These are phyloP conservation scores for Mycena latifolia DNA, from an alignment of 768 basidiomycete genomes.

Conservation along the genomic window DNA sequence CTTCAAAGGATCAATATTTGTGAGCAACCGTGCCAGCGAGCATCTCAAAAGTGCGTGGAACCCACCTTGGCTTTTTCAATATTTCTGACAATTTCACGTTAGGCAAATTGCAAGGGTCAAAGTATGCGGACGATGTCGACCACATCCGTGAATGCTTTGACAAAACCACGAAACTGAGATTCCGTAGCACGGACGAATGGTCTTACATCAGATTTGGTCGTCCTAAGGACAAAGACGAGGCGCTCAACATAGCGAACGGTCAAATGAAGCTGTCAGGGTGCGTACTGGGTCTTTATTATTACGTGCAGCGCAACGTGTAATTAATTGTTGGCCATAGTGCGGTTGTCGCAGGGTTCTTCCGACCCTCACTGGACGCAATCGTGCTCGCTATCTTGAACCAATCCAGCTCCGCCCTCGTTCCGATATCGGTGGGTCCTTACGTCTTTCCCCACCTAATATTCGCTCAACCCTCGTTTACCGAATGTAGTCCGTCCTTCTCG, in stretches of 20 bases:
- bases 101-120: slow-evolving; percentile 52
- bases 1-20: slow-evolving; percentile 64
- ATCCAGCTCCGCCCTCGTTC: slow-evolving; percentile 38
- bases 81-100: no score
- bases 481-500: slow-evolving; percentile 58
- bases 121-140: slow-evolving; percentile 55
- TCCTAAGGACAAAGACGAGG: slow-evolving; percentile 53
- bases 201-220: slow-evolving; percentile 64
- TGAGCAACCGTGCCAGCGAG: slow-evolving; percentile 56
- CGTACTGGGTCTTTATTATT: not conserved
- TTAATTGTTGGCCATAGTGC: slow-evolving; percentile 35
- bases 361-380: slow-evolving; percentile 53
- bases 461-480: not conserved
- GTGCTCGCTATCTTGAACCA: slow-evolving; percentile 47
- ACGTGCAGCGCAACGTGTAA: no score
- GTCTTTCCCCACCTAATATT: not conserved
- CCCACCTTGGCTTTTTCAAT: not conserved
- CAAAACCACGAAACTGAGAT: slow-evolving; percentile 59
- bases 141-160: slow-evolving; percentile 60
- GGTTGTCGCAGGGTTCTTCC: slow-evolving; percentile 53
- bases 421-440: slow-evolving; percentile 45
- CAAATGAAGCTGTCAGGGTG: slow-evolving; percentile 58
- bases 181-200: slow-evolving; percentile 51
- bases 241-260: slow-evolving; percentile 57
- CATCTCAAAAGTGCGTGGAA: slow-evolving; percentile 52